phyloP scores from a whole-genome alignment of 441 rosid species.

The Adansonia madagascariensis region DNA sequence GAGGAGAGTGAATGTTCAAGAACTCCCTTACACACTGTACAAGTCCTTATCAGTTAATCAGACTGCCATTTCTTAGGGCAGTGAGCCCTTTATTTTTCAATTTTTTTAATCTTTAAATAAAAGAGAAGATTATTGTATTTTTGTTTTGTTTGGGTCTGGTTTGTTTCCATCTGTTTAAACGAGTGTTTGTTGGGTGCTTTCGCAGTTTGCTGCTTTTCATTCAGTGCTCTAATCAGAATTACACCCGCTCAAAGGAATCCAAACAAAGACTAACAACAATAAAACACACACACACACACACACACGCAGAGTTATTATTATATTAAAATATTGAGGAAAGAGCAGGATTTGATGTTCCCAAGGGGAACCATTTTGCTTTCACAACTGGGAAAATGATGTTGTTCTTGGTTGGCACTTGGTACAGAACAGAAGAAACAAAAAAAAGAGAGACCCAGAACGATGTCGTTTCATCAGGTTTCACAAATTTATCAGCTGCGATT shows the following conservation, averaged over 20 bases:
- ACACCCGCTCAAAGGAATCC: too few species aligned
- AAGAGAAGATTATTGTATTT: background rate
- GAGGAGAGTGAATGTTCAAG: too few species aligned
- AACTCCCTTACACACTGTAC: conserved; percentile 20
- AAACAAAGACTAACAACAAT: too few species aligned
- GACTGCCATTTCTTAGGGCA: conserved; percentile 29
- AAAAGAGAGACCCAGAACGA: background rate
- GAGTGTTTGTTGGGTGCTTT: background rate
- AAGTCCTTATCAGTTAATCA: conserved; percentile 26
- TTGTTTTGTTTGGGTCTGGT: background rate
- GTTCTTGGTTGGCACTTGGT: background rate
- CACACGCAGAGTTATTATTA: too few species aligned
- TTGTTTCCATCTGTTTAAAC: background rate
- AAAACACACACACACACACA: too few species aligned
- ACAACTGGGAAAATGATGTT: conserved; percentile 3
- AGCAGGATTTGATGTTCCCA: conserved; percentile 2
- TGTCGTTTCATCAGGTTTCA: background rate
- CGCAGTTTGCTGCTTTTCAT: too few species aligned
- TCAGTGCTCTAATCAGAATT: too few species aligned
- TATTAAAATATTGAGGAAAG: background rate
- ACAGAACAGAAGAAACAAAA: background rate
- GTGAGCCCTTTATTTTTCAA: conserved; percentile 21
- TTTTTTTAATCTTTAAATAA: background rate
- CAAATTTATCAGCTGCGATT: too few species aligned
- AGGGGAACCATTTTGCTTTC: background rate